Evolutionary conservation across 2,329 filamentous ascomycete species (phyloP).

Genomic region (Xylariaceae sp.): DNA sequence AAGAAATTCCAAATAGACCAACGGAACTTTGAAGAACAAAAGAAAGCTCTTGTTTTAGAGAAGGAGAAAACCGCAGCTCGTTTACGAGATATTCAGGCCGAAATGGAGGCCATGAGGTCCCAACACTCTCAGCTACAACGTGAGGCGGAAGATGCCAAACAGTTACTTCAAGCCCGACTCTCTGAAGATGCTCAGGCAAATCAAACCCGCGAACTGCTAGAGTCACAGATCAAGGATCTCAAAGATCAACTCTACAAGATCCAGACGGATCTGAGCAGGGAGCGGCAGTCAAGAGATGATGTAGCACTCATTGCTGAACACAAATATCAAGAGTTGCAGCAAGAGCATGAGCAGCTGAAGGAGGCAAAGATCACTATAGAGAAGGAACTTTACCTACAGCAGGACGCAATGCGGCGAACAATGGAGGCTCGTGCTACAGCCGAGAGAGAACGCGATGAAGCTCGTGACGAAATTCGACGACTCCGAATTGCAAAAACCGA

Average conservation of each 20-base stretch:
- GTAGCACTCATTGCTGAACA: constrained; percentile 90
- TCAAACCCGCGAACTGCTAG: constrained; percentile 80
- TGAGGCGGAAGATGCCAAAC: constrained; percentile 87
- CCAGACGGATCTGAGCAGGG: constrained; percentile 87
- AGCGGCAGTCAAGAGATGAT: constrained; percentile 92
- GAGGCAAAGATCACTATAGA: constrained; percentile 97
- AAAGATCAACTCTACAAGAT: constrained; percentile 84
- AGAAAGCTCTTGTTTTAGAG: constrained; percentile 70
- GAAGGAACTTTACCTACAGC: constrained; percentile 95
- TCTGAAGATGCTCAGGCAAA: constrained; percentile 87
- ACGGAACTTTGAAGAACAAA: constrained; percentile 79
- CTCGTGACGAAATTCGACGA: constrained; percentile 82
- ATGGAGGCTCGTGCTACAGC: constrained; percentile 80
- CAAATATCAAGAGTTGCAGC: constrained; percentile 79
- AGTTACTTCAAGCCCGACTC: constrained; percentile 83
- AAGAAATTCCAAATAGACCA: constrained; percentile 84
- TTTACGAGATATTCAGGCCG: constrained; percentile 84
- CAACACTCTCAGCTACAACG: constrained; percentile 85
- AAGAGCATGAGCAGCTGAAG: constrained; percentile 85
- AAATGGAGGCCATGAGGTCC: constrained; percentile 83
- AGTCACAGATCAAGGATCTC: constrained; percentile 84
- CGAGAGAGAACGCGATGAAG: constrained; percentile 87
- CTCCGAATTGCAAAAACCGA: constrained; percentile 83
- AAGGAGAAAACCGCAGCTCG: constrained; percentile 79
- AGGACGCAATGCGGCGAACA: constrained; percentile 85